Evolutionary conservation across 345 rosid species (phyloP), one percentile per base, ranked within the genome.

Genomic region (Capsella bursapastoris): DNA sequence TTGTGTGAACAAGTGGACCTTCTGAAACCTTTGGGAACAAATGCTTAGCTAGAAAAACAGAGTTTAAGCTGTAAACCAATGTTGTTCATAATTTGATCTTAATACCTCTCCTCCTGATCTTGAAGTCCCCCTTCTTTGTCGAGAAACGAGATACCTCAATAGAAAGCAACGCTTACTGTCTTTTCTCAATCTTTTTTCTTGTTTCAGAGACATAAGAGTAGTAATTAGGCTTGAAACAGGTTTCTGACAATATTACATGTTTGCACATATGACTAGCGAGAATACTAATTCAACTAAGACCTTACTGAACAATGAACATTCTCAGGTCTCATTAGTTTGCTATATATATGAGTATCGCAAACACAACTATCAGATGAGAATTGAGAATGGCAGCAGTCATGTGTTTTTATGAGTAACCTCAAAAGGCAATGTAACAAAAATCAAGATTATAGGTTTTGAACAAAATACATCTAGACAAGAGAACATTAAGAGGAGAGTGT

Each of bases 381-480:
- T 25, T 22, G 25, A 22, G 25, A 22, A 22, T 22, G 25, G 25
- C 25, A 35, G 32, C 44, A 50, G 9, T 60, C 50, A 45, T 60
- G 15, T 71, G 66, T 59, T 22, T 48, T 22, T n/a, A n/a, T n/a
- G n/a, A n/a, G n/a, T n/a, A n/a, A n/a, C n/a, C n/a, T n/a, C n/a
- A n/a, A n/a, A n/a, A n/a, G n/a, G 48, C 22, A 49, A 45, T 28
- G 22, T 31, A 45, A 18, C 58, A 64, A 45, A 66, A 66, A 49
- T 66, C 29, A 65, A 57, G 38, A 22, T 59, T 38, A 71, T 38
- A 68, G 38, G 43, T 49, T 22, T 59, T 67, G 62, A 25, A 66
- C 78, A 66, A 74, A 65, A 35, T 43, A 72, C 64, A 74, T 66
- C 67, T 74, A 67, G 58, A 76, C 70, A 53, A 22, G 25, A 27